phyloP scores from a whole-genome alignment of 306 rosid species.

The Sophora flavescens region DNA sequence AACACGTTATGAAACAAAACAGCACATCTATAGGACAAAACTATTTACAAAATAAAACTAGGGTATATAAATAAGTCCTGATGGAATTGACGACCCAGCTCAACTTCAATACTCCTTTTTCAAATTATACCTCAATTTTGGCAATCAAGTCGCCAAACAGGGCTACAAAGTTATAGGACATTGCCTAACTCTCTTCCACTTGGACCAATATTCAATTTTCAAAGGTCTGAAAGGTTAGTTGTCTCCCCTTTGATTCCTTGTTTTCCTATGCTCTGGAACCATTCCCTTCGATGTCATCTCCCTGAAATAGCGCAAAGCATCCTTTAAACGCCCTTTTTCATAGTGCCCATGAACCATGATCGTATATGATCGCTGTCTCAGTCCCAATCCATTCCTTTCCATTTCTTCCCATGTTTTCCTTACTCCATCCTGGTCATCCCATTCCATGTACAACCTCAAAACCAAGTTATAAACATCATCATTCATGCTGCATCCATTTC shows the following conservation, averaged over 20 bases:
- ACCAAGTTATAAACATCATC: too few relatives aligned
- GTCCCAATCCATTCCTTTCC: slow-evolving; percentile 72
- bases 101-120: too few relatives aligned
- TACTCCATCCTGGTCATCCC: slow-evolving; percentile 61
- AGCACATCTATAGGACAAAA: too few relatives aligned
- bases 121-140: too few relatives aligned
- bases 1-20: too few relatives aligned
- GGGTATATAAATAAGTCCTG: too few relatives aligned
- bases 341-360: slow-evolving; percentile 73
- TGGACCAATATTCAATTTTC: neutral
- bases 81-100: too few relatives aligned
- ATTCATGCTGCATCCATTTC: too few relatives aligned
- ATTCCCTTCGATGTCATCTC: slow-evolving; percentile 81
- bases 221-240: slow-evolving; percentile 17
- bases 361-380: slow-evolving; percentile 68
- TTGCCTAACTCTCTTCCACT: neutral
- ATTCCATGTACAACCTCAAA: too few relatives aligned
- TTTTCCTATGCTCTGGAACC: slow-evolving; percentile 54
- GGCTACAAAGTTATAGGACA: slow-evolving; percentile 12
- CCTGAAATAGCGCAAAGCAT: slow-evolving; percentile 61
- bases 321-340: slow-evolving; percentile 63
- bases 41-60: too few relatives aligned
- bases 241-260: slow-evolving; percentile 22
- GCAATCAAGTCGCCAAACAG: neutral
- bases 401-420: slow-evolving; percentile 70